Base-by-base conservation (phyloP, 2,329 filamentous ascomycete genomes). In the Aspergillus jensenii region DNA sequence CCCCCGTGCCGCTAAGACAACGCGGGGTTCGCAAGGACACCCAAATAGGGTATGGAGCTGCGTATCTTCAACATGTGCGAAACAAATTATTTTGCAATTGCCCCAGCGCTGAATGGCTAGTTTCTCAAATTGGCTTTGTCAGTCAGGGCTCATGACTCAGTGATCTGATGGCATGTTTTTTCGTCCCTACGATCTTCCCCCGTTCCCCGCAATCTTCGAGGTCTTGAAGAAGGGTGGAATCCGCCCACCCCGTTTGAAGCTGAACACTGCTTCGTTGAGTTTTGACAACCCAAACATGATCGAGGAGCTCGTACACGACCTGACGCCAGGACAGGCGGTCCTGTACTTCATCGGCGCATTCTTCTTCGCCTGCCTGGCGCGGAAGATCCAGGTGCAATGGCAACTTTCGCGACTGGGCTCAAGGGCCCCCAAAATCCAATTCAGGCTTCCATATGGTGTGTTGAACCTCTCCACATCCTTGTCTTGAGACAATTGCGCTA, bases 271-370 rank as follows among this genome's bases (percentile, higher is more conserved):
- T 31, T 45, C 19, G 8, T 14, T 47, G 21, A 19, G 12, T 14
- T 9, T 15, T 6, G 40, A 62, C 71, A 31, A 56, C 84, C 84
- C 41, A 48, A 59, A 78, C 77, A 83, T 64, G 71, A 70, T 86
- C 50, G 83, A 85, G 64, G 65, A 74, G 35, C 55, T 82, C 31
- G 47, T 82, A 60, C 73, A 76, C 58, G 71, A 78, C 57, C 64
- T 80, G 66, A 82, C 82, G 56, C 63, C 77, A 52, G 77, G 73
- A 57, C 69, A 71, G 52, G 61, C 76, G 17, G 55, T 77, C 47
- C 51, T 79, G 31, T 70, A 78, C 61, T 23, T 78, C 35, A 59
- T 77, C 6, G 71, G 71, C 46, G 66, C 74, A 11, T 76, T 77
- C 47, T 55, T 75, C 6, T 46, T 82, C 44, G 76, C 76, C 57